These are phyloP conservation scores for Pythium rishiriense DNA, from an alignment of 352 stramenopile species.

Conservation along the genomic window DNA sequence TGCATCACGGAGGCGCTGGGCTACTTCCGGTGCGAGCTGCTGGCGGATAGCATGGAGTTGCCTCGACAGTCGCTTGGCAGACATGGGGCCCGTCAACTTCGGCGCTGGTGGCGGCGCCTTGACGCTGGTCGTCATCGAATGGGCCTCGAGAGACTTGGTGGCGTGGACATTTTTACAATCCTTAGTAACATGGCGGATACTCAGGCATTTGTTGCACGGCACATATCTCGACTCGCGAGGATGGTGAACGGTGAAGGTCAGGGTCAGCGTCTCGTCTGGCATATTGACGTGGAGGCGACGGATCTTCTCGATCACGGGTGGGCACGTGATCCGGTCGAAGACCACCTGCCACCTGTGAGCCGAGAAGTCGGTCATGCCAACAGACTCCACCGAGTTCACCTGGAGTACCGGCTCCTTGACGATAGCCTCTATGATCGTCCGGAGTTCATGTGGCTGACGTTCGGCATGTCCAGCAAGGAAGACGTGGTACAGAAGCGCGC, in stretches of 20 bases:
- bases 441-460: background rate
- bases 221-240: background rate
- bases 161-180: conserved; percentile 7
- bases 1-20: too few relatives aligned
- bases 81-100: too few relatives aligned
- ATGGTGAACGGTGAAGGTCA: conserved; percentile 3
- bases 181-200: conserved; percentile 2
- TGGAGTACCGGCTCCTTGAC: background rate
- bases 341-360: conserved; percentile 41
- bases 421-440: background rate
- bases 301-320: background rate
- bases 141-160: background rate
- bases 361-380: background rate
- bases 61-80: too few relatives aligned
- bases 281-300: background rate
- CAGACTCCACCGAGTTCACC: conserved; percentile 1
- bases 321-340: conserved; percentile 30
- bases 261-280: background rate
- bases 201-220: conserved; percentile 2
- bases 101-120: background rate
- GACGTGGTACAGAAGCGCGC: background rate
- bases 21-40: too few relatives aligned
- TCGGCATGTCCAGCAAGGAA: background rate
- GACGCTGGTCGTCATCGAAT: background rate
- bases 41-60: too few relatives aligned